phyloP scores from a whole-genome alignment of 805 yeast genomes.

The baker's yeast (Saccharomyces cerevisiae) region DNA sequence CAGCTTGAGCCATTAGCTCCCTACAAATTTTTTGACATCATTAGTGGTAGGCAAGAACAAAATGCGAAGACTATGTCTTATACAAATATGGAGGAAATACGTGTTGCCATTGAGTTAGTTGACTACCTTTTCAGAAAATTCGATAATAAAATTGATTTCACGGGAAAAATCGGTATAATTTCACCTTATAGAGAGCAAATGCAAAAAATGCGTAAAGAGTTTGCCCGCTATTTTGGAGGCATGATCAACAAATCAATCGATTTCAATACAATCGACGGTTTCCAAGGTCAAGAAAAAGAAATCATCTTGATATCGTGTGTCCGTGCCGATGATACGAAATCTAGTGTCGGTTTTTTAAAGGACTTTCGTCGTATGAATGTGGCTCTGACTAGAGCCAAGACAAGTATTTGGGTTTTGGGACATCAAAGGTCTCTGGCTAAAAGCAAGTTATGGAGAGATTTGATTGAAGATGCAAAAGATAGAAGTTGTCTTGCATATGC shows the following conservation, averaged over 20 bases:
- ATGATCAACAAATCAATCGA: conserved; percentile 59
- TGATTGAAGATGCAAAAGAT: conserved; percentile 55
- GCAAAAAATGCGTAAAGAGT: conserved; percentile 45
- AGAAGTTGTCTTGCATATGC: conserved; percentile 33
- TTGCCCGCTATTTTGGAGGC: conserved; percentile 53
- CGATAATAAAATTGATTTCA: conserved; percentile 42
- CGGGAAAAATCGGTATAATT: conserved; percentile 77
- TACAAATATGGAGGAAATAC: conserved; percentile 63
- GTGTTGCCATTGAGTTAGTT: conserved; percentile 60
- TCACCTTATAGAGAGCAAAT: conserved; percentile 94
- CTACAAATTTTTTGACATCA: conserved; percentile 66
- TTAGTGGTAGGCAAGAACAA: conserved; percentile 56
- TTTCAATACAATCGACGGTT: conserved; percentile 94
- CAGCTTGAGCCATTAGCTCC: conserved; percentile 48
- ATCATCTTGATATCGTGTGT: conserved; percentile 92
- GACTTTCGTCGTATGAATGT: conserved; percentile 96
- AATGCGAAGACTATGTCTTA: conserved; percentile 61
- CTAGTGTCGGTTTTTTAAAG: conserved; percentile 77
- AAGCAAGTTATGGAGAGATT: conserved; percentile 64
- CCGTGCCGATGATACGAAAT: conserved; percentile 55
- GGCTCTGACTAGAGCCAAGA: conserved; percentile 86
- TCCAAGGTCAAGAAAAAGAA: conserved; percentile 96
- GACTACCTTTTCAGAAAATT: conserved; percentile 41
- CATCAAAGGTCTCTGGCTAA: conserved; percentile 54
- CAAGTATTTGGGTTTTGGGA: conserved; percentile 90